Conservation (phyloP, 2,329 filamentous ascomycete genomes). For the Aureobasidium sp. region DNA sequence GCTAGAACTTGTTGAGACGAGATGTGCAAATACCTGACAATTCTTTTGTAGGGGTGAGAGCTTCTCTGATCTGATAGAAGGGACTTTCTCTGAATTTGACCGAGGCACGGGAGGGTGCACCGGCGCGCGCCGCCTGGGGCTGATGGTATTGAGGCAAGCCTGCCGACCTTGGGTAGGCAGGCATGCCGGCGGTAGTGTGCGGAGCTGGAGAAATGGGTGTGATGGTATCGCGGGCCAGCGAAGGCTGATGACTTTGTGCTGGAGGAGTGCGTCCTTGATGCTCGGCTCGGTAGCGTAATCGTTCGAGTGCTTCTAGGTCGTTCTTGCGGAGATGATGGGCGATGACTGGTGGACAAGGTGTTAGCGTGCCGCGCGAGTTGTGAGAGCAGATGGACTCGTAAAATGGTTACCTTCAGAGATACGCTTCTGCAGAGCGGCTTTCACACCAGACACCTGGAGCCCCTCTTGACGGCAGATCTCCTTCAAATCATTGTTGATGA, state of each 20-base stretch:
- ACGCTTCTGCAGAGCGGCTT: constrained; percentile 71
- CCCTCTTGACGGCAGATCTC: constrained; percentile 68
- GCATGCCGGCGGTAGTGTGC: neutral
- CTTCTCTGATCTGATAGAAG: constrained; percentile 67
- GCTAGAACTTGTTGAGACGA: constrained; percentile 17
- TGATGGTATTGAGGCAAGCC: constrained; percentile 1
- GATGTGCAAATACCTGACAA: constrained; percentile 59
- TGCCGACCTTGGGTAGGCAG: neutral
- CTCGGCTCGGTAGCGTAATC: constrained; percentile 34
- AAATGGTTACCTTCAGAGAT: constrained; percentile 61
- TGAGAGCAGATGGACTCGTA: constrained; percentile 32
- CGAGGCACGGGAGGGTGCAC: neutral
- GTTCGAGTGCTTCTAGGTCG: constrained; percentile 32
- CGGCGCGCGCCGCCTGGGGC: neutral
- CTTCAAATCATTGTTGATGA: constrained; percentile 63
- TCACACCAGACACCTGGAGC: constrained; percentile 73
- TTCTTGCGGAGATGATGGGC: constrained; percentile 27
- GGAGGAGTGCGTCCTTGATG: constrained; percentile 35
- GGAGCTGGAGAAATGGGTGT: constrained; percentile 14
- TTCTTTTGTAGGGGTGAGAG: constrained; percentile 57
- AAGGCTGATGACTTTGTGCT: constrained; percentile 4
- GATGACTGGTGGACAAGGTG: constrained; percentile 30
- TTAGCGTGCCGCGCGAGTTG: neutral
- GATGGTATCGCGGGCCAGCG: constrained; percentile 6
- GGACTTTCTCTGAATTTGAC: constrained; percentile 51